Conservation (phyloP, 768 basidiomycete species). For the Exidia glandulosa region DNA sequence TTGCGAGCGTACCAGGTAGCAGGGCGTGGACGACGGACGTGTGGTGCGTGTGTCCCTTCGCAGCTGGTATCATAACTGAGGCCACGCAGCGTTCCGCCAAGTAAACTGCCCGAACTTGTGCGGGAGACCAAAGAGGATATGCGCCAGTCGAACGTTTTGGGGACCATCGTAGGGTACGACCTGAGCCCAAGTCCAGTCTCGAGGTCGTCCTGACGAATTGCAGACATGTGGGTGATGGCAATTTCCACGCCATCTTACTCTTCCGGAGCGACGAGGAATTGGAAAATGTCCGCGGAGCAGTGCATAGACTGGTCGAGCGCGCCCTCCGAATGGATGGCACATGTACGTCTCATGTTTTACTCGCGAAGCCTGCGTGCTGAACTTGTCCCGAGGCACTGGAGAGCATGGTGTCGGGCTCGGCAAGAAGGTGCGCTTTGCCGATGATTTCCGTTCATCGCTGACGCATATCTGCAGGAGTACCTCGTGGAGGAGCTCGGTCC, state of each 20-base stretch:
- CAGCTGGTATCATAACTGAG: not conserved
- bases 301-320: constrained; percentile 61
- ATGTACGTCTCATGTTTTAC: constrained; percentile 32
- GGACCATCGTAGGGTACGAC: constrained; percentile 62
- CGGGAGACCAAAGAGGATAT: constrained; percentile 75
- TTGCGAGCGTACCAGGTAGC: constrained; percentile 51
- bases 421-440: constrained; percentile 45
- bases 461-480: constrained; percentile 32
- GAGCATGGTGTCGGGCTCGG: constrained; percentile 86
- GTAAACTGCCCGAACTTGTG: constrained; percentile 55
- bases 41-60: constrained; percentile 39
- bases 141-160: constrained; percentile 36
- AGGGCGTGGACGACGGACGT: constrained; percentile 85
- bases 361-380: not conserved
- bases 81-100: constrained; percentile 52
- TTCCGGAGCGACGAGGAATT: constrained; percentile 52
- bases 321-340: constrained; percentile 68
- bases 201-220: too few relatives aligned
- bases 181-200: constrained; percentile 16
- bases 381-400: constrained; percentile 46
- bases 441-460: not conserved
- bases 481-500: constrained; percentile 72
- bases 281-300: constrained; percentile 40
- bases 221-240: constrained; percentile 22
- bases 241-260: constrained; percentile 39